These are phyloP conservation scores for Tuber microsphaerosporum DNA, from an alignment of 495 filamentous ascomycete genomes.

Conservation along the genomic window DNA sequence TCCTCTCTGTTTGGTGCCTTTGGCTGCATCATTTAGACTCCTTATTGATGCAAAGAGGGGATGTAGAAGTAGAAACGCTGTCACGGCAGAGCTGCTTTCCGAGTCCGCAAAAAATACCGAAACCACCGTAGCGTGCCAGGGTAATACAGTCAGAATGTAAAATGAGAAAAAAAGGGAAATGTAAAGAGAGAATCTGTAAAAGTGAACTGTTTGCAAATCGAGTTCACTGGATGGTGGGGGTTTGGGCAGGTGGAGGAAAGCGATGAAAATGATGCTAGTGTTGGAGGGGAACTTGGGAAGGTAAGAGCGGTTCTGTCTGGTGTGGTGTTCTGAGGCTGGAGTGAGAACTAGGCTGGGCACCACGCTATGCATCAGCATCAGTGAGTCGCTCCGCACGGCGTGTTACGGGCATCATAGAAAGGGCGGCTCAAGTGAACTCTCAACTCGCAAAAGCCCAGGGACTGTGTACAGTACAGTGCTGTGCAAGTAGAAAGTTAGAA, in stretches of 20 bases:
- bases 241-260: constrained; percentile 1
- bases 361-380: constrained; percentile 15
- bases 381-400: constrained; percentile 6
- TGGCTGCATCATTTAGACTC: constrained; percentile 23
- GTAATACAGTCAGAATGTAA: constrained; percentile 10
- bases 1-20: constrained; percentile 68
- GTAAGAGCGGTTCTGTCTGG: constrained; percentile 23
- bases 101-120: constrained; percentile 14
- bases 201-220: constrained; percentile 12
- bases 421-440: constrained; percentile 26
- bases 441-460: not conserved
- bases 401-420: constrained; percentile 1
- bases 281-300: constrained; percentile 33
- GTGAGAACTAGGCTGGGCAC: constrained; percentile 24
- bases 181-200: not conserved
- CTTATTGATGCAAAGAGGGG: constrained; percentile 10
- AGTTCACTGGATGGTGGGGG: constrained; percentile 23
- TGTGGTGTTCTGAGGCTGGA: constrained; percentile 22
- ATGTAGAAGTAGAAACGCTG: constrained; percentile 9
- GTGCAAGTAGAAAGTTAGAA: not conserved
- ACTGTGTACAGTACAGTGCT: no score
- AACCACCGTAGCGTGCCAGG: constrained; percentile 31
- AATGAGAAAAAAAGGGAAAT: not conserved
- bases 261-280: constrained; percentile 32
- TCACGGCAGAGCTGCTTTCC: constrained; percentile 26